Conservation (phyloP, 352 stramenopile genomes). For the Globisporangium sylvaticum region DNA sequence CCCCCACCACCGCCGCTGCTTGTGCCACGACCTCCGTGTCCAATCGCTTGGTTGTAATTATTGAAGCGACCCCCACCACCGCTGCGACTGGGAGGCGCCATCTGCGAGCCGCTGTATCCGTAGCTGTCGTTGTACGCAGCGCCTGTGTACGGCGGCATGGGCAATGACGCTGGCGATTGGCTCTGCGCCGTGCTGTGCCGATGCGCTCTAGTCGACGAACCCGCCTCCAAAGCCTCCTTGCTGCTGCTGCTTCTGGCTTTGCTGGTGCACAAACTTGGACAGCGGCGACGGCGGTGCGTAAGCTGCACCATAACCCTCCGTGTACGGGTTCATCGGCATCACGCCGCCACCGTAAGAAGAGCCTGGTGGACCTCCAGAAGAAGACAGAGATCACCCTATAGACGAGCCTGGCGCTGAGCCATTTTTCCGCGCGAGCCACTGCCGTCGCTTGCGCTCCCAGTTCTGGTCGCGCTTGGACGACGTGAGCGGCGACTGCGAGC, state of each 20-base stretch:
- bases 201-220: slow-evolving; percentile 20
- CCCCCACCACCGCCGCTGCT: background rate
- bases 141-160: background rate
- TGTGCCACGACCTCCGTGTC: background rate
- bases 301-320: slow-evolving; percentile 8
- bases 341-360: slow-evolving; percentile 12
- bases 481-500: slow-evolving; percentile 59
- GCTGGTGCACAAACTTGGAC: slow-evolving; percentile 71
- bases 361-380: slow-evolving; percentile 7
- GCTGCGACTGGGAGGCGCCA: slow-evolving; percentile 10
- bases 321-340: slow-evolving; percentile 14
- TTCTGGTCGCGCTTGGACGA: slow-evolving; percentile 79
- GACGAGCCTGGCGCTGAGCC: slow-evolving; percentile 1
- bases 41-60: background rate
- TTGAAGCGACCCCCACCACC: background rate
- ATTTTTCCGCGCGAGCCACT: slow-evolving; percentile 63
- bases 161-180: slow-evolving; percentile 3
- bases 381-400: background rate
- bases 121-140: background rate
- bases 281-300: slow-evolving; percentile 49
- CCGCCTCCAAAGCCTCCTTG: background rate
- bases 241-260: slow-evolving; percentile 21
- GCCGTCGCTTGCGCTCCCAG: slow-evolving; percentile 72
- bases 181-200: slow-evolving; percentile 18
- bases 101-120: background rate